These are phyloP conservation scores for Mucor plumbeus DNA, from an alignment of 371 early-diverging fungal species.

Conservation along the genomic window DNA sequence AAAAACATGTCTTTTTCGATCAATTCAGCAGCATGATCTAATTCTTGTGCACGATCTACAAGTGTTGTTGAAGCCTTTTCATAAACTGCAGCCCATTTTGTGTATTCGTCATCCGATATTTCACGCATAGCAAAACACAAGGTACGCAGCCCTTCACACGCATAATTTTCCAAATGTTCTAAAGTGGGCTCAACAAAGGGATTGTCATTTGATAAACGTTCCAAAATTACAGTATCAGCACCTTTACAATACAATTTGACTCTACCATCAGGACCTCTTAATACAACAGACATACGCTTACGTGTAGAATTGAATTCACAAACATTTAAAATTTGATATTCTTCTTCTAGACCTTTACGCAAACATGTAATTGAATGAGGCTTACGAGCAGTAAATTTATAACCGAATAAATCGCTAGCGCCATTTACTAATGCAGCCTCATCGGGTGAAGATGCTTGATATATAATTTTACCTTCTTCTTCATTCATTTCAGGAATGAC, in stretches of 20 bases:
- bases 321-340: conserved; percentile 89
- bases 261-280: conserved; percentile 85
- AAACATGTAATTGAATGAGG: conserved; percentile 84
- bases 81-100: conserved; percentile 79
- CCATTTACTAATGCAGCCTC: conserved; percentile 90
- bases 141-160: conserved; percentile 91
- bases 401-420: conserved; percentile 68
- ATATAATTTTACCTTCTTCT: conserved; percentile 60
- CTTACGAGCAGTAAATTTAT: conserved; percentile 77
- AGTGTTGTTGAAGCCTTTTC: conserved; percentile 90
- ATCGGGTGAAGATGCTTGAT: conserved; percentile 92
- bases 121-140: conserved; percentile 93
- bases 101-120: conserved; percentile 86
- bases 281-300: conserved; percentile 94
- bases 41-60: conserved; percentile 81
- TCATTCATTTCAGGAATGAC: conserved; percentile 87
- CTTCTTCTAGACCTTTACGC: conserved; percentile 64
- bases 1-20: conserved; percentile 91
- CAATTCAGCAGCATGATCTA: conserved; percentile 91
- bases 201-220: conserved; percentile 80
- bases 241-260: conserved; percentile 97
- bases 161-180: conserved; percentile 79
- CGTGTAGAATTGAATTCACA: conserved; percentile 97
- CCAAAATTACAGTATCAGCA: conserved; percentile 97
- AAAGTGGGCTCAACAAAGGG: conserved; percentile 77